Percentiles rank a stretch among this genome's conserved stretches.
These are phyloP conservation scores for Hypomontagnella monticulosa DNA, from an alignment of 495 filamentous ascomycete species.

Conservation along the genomic window DNA sequence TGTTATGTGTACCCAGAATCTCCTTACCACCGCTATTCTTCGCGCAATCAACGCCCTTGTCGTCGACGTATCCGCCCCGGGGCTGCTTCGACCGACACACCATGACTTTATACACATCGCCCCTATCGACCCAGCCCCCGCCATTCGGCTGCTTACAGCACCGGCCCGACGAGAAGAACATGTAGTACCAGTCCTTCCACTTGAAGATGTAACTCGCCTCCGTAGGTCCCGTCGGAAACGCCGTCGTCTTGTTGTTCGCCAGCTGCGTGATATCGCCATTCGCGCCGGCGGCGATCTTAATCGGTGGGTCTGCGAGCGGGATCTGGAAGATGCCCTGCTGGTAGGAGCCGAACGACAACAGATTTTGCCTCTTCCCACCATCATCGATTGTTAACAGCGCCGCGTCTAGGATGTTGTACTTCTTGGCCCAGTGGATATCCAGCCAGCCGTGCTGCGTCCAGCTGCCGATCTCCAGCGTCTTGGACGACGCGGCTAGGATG, in stretches of 20 bases:
- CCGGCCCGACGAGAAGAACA: slow-evolving; percentile 68
- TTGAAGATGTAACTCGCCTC: slow-evolving; percentile 68
- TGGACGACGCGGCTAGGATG: slow-evolving; percentile 71
- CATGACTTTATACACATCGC: slow-evolving; percentile 71
- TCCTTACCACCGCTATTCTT: slow-evolving; percentile 65
- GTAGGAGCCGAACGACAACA: slow-evolving; percentile 66
- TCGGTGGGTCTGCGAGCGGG: slow-evolving; percentile 51
- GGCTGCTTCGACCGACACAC: slow-evolving; percentile 65
- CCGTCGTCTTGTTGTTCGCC: slow-evolving; percentile 60
- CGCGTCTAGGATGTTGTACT: slow-evolving; percentile 75
- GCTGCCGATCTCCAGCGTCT: slow-evolving; percentile 63
- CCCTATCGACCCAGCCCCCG: slow-evolving; percentile 55
- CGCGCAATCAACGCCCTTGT: slow-evolving; percentile 61
- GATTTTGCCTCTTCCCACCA: slow-evolving; percentile 15
- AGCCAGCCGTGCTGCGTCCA: slow-evolving; percentile 65
- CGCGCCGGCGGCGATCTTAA: slow-evolving; percentile 5
- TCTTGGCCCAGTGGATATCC: slow-evolving; percentile 56
- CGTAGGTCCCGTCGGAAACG: slow-evolving; percentile 47
- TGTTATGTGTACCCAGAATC: slow-evolving; percentile 65
- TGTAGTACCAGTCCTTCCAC: slow-evolving; percentile 65
- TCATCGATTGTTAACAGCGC: slow-evolving; percentile 62
- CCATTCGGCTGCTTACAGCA: slow-evolving; percentile 64
- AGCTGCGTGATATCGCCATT: slow-evolving; percentile 56
- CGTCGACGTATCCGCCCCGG: slow-evolving; percentile 66
- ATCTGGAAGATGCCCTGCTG: slow-evolving; percentile 73